Conservation (phyloP, 495 filamentous ascomycete genomes). For the Penicillium ochrochloron region DNA sequence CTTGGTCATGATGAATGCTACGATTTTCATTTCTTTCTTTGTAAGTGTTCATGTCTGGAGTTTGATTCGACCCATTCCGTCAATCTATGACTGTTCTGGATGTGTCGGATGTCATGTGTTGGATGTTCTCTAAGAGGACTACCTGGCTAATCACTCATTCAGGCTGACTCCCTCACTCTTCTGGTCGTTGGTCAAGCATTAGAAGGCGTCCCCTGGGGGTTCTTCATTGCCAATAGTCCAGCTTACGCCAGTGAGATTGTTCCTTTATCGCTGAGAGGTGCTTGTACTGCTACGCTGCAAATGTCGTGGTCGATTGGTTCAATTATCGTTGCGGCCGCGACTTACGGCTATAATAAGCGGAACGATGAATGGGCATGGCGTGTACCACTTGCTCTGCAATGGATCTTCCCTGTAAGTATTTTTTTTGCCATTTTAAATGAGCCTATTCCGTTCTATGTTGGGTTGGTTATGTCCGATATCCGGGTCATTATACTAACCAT, state of each 20-base stretch:
- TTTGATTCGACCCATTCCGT: not conserved
- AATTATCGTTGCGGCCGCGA: conserved; percentile 68
- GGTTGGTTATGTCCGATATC: not conserved
- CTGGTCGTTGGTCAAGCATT: conserved; percentile 70
- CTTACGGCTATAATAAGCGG: conserved; percentile 58
- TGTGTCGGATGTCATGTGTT: not conserved
- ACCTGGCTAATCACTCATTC: not conserved
- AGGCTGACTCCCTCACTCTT: conserved; percentile 52
- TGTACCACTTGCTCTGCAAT: conserved; percentile 69
- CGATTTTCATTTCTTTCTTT: conserved; percentile 70
- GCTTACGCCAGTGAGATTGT: conserved; percentile 75
- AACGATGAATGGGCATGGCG: conserved; percentile 60
- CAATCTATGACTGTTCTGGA: not conserved
- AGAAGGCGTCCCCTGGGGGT: conserved; percentile 74
- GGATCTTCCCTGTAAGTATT: conserved; percentile 67
- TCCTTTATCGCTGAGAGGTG: conserved; percentile 65
- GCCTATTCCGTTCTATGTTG: not conserved
- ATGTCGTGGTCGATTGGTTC: conserved; percentile 75
- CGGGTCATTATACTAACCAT: not conserved
- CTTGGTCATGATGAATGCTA: conserved; percentile 60
- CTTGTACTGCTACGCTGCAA: conserved; percentile 72
- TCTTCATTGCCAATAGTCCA: conserved; percentile 73
- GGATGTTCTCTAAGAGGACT: not conserved
- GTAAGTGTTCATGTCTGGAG: not conserved
- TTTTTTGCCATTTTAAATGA: not conserved